Evolutionary conservation across 768 basidiomycete species (phyloP).

Genomic region (Tylopilus plumbeoviolaceoides): DNA sequence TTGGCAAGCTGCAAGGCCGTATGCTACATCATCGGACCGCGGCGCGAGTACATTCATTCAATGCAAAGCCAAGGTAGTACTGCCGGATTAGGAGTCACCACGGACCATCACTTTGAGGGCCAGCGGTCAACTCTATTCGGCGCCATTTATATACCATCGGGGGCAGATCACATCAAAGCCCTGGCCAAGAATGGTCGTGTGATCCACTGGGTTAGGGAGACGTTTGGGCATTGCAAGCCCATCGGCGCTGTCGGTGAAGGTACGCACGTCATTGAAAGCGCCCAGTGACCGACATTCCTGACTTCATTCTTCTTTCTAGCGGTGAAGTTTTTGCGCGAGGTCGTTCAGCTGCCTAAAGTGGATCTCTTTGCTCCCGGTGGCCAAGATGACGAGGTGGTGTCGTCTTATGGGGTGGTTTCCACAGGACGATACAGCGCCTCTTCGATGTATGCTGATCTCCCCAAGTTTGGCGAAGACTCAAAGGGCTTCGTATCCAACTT

Average conservation of each 20-base stretch:
- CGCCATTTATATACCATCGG: slow-evolving; percentile 74
- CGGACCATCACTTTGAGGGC: slow-evolving; percentile 72
- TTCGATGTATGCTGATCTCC: slow-evolving; percentile 36
- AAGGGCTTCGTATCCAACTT: slow-evolving; percentile 58
- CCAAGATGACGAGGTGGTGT: slow-evolving; percentile 37
- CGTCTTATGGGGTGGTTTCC: slow-evolving; percentile 62
- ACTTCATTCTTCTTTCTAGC: slow-evolving; percentile 30
- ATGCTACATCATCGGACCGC: slow-evolving; percentile 63
- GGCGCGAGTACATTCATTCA: slow-evolving; percentile 47
- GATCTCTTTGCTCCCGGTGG: slow-evolving; percentile 33
- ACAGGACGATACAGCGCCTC: slow-evolving; percentile 45
- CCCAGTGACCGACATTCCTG: neutral
- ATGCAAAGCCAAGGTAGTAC: slow-evolving; percentile 25
- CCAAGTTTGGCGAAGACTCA: slow-evolving; percentile 41
- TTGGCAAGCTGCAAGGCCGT: slow-evolving; percentile 52
- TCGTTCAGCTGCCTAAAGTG: slow-evolving; percentile 45
- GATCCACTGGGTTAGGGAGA: slow-evolving; percentile 81
- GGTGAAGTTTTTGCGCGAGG: slow-evolving; percentile 44
- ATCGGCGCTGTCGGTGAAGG: slow-evolving; percentile 76
- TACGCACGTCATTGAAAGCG: neutral
- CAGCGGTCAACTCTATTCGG: slow-evolving; percentile 84
- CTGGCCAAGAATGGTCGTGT: slow-evolving; percentile 62
- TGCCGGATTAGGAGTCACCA: slow-evolving; percentile 34
- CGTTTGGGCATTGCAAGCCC: slow-evolving; percentile 82
- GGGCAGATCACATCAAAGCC: slow-evolving; percentile 52